phyloP scores from a whole-genome alignment of 2,329 filamentous ascomycete genomes.

The Pestalotiopsis sp. region DNA sequence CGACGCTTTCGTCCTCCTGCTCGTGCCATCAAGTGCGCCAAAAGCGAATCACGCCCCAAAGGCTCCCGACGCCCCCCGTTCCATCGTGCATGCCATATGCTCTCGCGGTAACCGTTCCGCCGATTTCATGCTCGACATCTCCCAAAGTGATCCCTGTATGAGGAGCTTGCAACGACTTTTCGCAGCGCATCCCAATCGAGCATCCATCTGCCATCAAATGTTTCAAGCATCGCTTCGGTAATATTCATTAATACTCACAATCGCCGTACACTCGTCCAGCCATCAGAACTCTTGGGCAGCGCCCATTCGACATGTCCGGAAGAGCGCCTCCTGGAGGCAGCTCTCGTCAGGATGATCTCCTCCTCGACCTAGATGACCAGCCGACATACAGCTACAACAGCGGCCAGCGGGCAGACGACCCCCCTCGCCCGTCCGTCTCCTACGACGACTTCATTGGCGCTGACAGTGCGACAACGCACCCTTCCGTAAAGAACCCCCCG shows the following conservation, averaged over 20 bases:
- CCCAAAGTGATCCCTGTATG: slow-evolving; percentile 3
- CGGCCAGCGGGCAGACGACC: slow-evolving; percentile 44
- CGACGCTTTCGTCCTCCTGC: background rate
- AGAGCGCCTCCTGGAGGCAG: slow-evolving; percentile 54
- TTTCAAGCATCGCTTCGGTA: background rate
- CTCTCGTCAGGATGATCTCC: slow-evolving; percentile 53
- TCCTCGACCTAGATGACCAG: slow-evolving; percentile 75
- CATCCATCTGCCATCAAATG: slow-evolving; percentile 1
- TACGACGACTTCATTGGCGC: slow-evolving; percentile 97
- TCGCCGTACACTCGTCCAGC: background rate
- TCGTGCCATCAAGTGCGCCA: background rate
- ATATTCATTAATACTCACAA: background rate
- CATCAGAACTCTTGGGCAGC: background rate
- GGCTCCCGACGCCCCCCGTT: background rate
- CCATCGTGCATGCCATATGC: background rate
- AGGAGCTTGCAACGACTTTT: background rate
- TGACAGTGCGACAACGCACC: slow-evolving; percentile 54
- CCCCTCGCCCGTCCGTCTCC: slow-evolving; percentile 80
- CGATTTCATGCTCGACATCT: slow-evolving; percentile 1
- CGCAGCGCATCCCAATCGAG: background rate
- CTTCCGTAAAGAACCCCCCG: slow-evolving; percentile 43
- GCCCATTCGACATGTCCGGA: slow-evolving; percentile 58
- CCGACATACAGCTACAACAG: slow-evolving; percentile 60
- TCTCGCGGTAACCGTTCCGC: background rate
- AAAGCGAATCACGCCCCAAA: background rate